Evolutionary conservation across 2,329 filamentous ascomycete species (phyloP), one percentile per base, ranked within the genome.

Genomic region (Nectriaceae sp.): DNA sequence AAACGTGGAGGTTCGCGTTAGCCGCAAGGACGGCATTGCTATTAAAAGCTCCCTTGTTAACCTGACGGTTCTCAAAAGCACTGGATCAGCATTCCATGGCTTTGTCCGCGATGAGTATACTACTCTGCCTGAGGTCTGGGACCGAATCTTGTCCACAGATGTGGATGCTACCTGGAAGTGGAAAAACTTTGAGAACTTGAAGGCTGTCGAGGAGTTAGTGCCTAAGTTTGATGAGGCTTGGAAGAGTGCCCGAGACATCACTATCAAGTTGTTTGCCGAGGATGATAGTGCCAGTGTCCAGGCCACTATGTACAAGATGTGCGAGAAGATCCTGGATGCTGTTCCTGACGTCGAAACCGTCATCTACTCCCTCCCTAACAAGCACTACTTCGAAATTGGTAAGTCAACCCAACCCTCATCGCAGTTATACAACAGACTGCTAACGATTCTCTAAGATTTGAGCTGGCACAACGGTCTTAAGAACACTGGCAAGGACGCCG

Each of bases 261-360:
- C 92, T n/a, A 79, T 97, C 69, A 88, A 89, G 74, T 89, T 85
- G 0, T 99, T 99, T 65, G 93, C 94, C 36, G 83, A 87, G 65
- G 92, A 99, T 65, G 79, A 91, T 66, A 96, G 90, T 63, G 89
- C 94, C 40, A 96, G 90, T 62, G 94, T 99, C 20, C 94, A 99
- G 75, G 87, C 86, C 62, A 97, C 93, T 52, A 97, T 99, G 94
- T 99, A 97, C 78, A 95, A 97, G 78, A 99, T 99, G 93, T 85
- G 83, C 62, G 88, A 93, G 70, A 77, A 87, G 69, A 96, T 99
- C 59, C 77, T 99, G 44, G 87, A 82, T 8, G 83, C 78, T 19
- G 88, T 85, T 20, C 87, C 90, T 13, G 77, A 85, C 55, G 81
- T 91, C 19, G 82, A 87, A 38, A 77, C 79, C 19, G 89, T 94